A percentile compares a stretch with the other conserved stretches of the same genome.
phyloP scores from a whole-genome alignment of 495 filamentous ascomycete genomes.

The Trichodelitschia bisporula region DNA sequence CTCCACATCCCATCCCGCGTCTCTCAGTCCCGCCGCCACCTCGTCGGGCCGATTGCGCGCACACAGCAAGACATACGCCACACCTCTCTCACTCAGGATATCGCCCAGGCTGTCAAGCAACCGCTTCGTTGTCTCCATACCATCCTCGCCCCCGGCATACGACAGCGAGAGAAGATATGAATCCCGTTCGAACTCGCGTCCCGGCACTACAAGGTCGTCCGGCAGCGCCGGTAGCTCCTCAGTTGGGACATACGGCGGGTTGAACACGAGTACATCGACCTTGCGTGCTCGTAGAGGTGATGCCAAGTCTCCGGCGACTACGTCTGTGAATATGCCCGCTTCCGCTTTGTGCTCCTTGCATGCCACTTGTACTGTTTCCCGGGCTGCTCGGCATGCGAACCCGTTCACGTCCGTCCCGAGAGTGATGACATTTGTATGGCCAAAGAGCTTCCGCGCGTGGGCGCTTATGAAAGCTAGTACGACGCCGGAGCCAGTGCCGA shows the following conservation, averaged over 20 bases:
- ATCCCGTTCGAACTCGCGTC: conserved; percentile 36
- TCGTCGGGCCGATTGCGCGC: conserved; percentile 59
- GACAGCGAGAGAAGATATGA: conserved; percentile 64
- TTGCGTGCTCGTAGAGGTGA: conserved; percentile 24
- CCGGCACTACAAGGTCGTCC: too few relatives aligned
- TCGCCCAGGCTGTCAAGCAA: conserved; percentile 40
- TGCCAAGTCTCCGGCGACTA: conserved; percentile 39
- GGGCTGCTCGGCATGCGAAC: conserved; percentile 48
- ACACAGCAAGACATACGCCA: conserved; percentile 78
- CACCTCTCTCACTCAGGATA: conserved; percentile 39
- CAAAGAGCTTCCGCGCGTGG: conserved; percentile 47
- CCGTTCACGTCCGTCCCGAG: conserved; percentile 61
- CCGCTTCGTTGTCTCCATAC: conserved; percentile 77
- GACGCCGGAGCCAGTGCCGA: conserved; percentile 78
- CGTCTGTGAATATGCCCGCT: conserved; percentile 25
- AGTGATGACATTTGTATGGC: conserved; percentile 39
- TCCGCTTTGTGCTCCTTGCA: conserved; percentile 8
- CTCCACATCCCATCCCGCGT: conserved; percentile 40
- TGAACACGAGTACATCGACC: conserved; percentile 80
- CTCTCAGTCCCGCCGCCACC: conserved; percentile 40
- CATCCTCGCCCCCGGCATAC: conserved; percentile 69
- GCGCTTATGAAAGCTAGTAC: conserved; percentile 68
- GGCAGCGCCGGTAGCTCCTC: conserved; percentile 32
- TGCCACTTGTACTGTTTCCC: conserved; percentile 34
- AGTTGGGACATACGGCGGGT: conserved; percentile 89